Base-by-base conservation (phyloP, 257 asterid species). In the Salvia miltiorrhiza region DNA sequence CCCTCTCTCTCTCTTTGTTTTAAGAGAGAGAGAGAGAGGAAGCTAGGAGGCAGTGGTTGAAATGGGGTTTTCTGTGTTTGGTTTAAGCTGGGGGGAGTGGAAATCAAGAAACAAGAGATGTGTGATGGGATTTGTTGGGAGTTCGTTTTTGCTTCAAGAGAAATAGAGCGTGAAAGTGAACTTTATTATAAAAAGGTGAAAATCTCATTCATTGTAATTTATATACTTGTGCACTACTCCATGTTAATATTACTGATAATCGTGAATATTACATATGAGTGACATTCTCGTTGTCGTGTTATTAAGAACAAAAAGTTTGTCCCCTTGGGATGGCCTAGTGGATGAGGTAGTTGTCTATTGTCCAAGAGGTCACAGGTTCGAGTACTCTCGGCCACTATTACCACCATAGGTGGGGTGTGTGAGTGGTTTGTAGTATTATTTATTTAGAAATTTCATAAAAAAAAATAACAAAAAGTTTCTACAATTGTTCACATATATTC, bases 61-160 rank as follows among this genome's bases (percentile, higher is more conserved):
- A 52, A 77, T 66, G 78, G 78, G 71, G 79, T 68, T 83, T 67
- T 86, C 95, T 73, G 71, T 3, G 62, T 75, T 79, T 67, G 95
- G 88, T 82, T 70, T 53, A 33, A 67, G 54, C 53, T 43, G 69
- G 73, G 73, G 76, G 78, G 77, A 84, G 78, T 85, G 37, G 57
- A 77, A 76, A 78, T 71, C n/a, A 85, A 85, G 89, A 71, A 75
- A 85, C 63, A 65, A 50, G 50, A 61, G 50, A 62, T 37, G 74
- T 20, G 53, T 17, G 32, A 61, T 59, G 75, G 76, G 10, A 33
- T 74, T 82, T 69, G 93, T 74, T 87, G 83, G 61, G 40, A 63
- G 70, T 75, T 81, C 82, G 80, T 73, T 82, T 79, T 86, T 54
- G 79, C 86, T 82, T 85, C 73, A 63, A 74, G 43, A 62, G 67